A percentile compares a stretch with the other conserved stretches of the same genome.
phyloP scores from a whole-genome alignment of 257 asterid species.

The Plantago major region DNA sequence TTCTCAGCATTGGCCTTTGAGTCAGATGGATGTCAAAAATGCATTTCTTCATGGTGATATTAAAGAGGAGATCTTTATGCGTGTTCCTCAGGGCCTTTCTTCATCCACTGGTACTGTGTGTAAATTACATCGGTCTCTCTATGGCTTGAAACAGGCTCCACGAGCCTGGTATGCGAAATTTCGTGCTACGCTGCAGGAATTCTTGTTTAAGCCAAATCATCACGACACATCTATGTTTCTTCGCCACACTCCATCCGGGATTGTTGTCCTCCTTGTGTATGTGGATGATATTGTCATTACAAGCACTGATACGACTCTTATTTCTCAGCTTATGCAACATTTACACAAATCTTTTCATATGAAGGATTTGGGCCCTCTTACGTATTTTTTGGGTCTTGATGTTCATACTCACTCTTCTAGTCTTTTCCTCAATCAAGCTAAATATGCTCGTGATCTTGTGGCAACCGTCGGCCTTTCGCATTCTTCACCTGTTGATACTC shows the following conservation, averaged over 20 bases:
- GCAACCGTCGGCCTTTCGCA: background rate
- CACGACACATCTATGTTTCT: background rate
- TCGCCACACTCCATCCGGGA: background rate
- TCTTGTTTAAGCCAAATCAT: background rate
- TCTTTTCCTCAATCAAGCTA: background rate
- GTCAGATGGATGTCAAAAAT: constrained; percentile 8
- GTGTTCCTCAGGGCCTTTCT: background rate
- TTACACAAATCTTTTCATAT: background rate
- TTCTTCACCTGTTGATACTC: background rate
- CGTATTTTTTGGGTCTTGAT: background rate
- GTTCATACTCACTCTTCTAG: background rate
- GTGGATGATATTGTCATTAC: constrained; percentile 7
- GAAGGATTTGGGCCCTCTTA: constrained; percentile 7
- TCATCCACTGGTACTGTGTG: background rate
- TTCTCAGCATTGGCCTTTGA: background rate
- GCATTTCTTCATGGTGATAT: constrained; percentile 2
- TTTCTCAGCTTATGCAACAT: background rate
- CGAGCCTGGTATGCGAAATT: constrained; percentile 1
- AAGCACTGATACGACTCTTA: background rate
- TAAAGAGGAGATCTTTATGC: background rate
- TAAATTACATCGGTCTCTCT: background rate
- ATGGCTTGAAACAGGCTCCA: constrained; percentile 7
- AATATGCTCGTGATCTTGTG: background rate
- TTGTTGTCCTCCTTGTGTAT: background rate
- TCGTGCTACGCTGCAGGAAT: background rate